Percentiles rank a stretch among this genome's conserved stretches.
Evolutionary conservation across 2,329 filamentous ascomycete species (phyloP).

Genomic region (Fusarium sp.): DNA sequence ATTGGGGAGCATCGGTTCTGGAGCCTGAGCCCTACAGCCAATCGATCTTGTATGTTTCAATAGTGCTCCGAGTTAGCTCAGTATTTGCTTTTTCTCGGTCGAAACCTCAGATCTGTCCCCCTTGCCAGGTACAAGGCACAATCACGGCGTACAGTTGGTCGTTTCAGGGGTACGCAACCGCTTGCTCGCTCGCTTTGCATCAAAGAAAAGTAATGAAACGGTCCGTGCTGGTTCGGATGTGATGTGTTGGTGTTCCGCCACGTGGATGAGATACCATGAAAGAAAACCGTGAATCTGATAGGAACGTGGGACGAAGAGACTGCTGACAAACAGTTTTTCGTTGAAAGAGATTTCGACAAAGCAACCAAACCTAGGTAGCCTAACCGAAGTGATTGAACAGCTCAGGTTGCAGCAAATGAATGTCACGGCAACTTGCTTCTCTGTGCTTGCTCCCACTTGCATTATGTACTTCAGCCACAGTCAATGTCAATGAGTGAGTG

Average conservation of each 20-base stretch:
- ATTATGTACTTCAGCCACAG: conserved; percentile 20
- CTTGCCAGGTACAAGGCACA: conserved; percentile 17
- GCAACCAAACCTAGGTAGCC: background rate
- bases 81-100: conserved; percentile 38
- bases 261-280: conserved; percentile 36
- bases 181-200: background rate
- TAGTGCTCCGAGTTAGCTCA: conserved; percentile 21
- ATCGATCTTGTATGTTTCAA: conserved; percentile 43
- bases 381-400: conserved; percentile 4
- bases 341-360: conserved; percentile 2
- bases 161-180: conserved; percentile 24
- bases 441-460: conserved; percentile 26
- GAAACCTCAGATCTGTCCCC: conserved; percentile 28
- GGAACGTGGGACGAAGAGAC: conserved; percentile 24
- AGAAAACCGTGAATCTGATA: conserved; percentile 11
- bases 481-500: conserved; percentile 26
- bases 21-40: conserved; percentile 31
- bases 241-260: conserved; percentile 34
- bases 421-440: conserved; percentile 29
- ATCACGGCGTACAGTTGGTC: conserved; percentile 2
- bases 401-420: conserved; percentile 11
- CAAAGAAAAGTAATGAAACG: conserved; percentile 31
- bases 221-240: conserved; percentile 21
- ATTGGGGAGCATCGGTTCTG: conserved; percentile 37
- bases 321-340: conserved; percentile 3